These are phyloP conservation scores for Globisporangium apiculatum DNA, from an alignment of 352 stramenopile genomes.

Conservation along the genomic window DNA sequence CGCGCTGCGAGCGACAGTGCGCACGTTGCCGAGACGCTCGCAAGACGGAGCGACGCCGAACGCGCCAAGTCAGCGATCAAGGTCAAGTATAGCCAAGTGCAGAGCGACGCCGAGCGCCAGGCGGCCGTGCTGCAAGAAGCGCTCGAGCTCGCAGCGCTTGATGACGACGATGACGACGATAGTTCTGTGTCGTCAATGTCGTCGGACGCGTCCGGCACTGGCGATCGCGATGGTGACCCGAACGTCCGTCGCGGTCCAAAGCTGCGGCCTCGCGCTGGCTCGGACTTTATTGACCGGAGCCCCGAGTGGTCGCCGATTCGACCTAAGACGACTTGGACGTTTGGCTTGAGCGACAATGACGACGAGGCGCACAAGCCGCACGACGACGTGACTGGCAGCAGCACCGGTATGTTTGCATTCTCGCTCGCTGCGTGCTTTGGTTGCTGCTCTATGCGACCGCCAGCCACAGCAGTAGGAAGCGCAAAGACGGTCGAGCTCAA, in stretches of 20 bases:
- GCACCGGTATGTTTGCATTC: neutral
- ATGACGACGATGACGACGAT: constrained; percentile 14
- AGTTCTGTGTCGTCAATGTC: neutral
- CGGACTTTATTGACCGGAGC: constrained; percentile 46
- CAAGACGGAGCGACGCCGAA: constrained; percentile 31
- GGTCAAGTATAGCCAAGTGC: constrained; percentile 41
- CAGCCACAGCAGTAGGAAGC: neutral
- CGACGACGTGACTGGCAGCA: neutral
- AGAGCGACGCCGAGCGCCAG: constrained; percentile 39
- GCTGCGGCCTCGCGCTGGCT: constrained; percentile 15
- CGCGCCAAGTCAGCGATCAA: constrained; percentile 33
- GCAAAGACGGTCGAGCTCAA: neutral
- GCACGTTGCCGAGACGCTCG: constrained; percentile 27
- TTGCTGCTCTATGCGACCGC: constrained; percentile 17
- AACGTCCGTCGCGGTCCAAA: neutral
- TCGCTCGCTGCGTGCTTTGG: constrained; percentile 28
- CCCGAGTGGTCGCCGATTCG: constrained; percentile 69
- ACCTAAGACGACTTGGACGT: constrained; percentile 16
- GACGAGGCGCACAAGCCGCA: constrained; percentile 4
- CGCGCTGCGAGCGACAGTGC: constrained; percentile 23
- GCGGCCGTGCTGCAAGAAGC: constrained; percentile 40
- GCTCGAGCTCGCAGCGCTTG: constrained; percentile 23
- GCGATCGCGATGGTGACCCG: neutral
- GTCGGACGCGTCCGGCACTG: neutral
- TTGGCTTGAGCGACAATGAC: constrained; percentile 19